phyloP scores from a whole-genome alignment of 106 monocot genomes.

The Agapanthus africanus region DNA sequence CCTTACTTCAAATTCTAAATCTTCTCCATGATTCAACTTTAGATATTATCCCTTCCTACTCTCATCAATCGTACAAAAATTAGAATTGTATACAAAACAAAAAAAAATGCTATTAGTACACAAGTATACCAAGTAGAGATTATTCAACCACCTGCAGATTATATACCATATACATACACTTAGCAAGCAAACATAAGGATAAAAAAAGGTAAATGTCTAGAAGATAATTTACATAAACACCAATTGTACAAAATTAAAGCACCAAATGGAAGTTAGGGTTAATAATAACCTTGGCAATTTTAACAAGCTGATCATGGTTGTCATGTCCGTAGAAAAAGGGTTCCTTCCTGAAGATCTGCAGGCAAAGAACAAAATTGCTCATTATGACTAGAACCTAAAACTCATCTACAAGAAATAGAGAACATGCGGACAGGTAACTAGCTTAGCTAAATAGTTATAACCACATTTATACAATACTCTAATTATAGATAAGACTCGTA shows the following conservation, averaged over 20 bases:
- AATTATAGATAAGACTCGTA: slow-evolving; percentile 4
- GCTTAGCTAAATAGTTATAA: neutral
- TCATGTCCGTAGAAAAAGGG: slow-evolving; percentile 75
- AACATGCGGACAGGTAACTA: neutral
- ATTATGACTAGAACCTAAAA: neutral
- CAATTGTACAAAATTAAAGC: neutral
- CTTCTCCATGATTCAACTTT: no score
- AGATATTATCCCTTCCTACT: no score
- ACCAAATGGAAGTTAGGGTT: neutral
- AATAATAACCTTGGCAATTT: slow-evolving; percentile 55
- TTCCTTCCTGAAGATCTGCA: slow-evolving; percentile 73
- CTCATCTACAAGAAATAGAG: neutral
- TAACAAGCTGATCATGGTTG: slow-evolving; percentile 72
- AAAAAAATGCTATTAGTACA: neutral
- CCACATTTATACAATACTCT: neutral
- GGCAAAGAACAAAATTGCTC: slow-evolving; percentile 5
- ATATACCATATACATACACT: neutral
- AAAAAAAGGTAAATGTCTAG: neutral
- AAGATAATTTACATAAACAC: neutral
- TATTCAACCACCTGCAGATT: neutral
- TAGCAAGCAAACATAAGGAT: neutral
- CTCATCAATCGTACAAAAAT: no score
- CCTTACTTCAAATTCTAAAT: no score
- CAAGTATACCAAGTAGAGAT: neutral
- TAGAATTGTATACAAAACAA: no score